Base-by-base conservation (phyloP, 2,329 filamentous ascomycete genomes). In the Clarireedia monteithiana region DNA sequence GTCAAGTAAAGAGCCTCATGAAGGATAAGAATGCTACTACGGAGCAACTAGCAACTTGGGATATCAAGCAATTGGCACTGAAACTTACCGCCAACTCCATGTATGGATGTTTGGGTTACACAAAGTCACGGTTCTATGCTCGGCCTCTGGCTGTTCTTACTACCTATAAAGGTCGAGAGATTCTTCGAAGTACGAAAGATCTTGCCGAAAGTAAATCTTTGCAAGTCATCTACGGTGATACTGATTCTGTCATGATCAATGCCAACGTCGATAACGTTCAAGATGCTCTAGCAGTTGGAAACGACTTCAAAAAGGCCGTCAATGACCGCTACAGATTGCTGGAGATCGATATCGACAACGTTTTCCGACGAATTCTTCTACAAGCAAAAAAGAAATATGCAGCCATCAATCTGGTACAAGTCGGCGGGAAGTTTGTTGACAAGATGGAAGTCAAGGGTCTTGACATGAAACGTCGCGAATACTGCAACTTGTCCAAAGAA, bases 331-430 rank as follows among this genome's bases (percentile, higher is more conserved):
- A 99, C 72, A 88, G 80, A 66, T 80, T 96, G 51, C 79, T 99
- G 14, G 95, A 99, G 70, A 99, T 99, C 62, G 94, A 99, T 67
- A 96, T 99, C 63, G 94, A 99, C 72, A 96, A 97, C 66, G 82
- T 97, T 59, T 99, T 99, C 79, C 84, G 92, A 47, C 86, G 94
- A 34, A 88, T 99, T 55, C 75, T 99, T 40, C 78, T 99, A 14
- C 94, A 97, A 68, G 92, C 94, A 30, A 99, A 99, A 80, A 99
- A 99, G 78, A 99, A 99, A 77, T 99, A 99, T 71, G 94, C 94
- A 7, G 94, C 94, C 42, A 88, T 99, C 72, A 97, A 95, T 70
- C 83, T 97, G 70, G 83, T 94, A 6, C 89, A 96, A 66, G 79
- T 88, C 23, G 88, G 95, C 66, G 91, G 91, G 64, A 95, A 92